These are phyloP conservation scores for Solanum paucissectum DNA, from an alignment of 257 asterid genomes.

Conservation along the genomic window DNA sequence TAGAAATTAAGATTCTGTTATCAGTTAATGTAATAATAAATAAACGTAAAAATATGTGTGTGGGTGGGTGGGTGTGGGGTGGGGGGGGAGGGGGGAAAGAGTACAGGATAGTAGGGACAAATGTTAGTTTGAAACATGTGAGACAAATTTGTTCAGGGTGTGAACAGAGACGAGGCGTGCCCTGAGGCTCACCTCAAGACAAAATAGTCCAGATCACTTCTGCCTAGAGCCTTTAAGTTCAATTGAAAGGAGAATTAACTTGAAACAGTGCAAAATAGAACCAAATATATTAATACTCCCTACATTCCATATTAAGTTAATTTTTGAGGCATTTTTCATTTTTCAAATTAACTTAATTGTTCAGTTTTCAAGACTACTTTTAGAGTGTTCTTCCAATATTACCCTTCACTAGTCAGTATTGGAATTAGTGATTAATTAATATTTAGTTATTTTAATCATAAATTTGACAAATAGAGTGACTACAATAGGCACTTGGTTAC, in stretches of 20 bases:
- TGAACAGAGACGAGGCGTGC: not conserved
- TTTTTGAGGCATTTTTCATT: no score
- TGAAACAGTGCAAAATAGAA: not conserved
- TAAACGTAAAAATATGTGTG: no score
- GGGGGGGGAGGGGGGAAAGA: no score
- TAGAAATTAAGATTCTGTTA: no score
- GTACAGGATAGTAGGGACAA: not conserved
- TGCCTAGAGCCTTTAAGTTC: not conserved
- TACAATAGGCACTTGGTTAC: not conserved
- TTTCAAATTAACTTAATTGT: no score
- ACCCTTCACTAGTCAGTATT: no score
- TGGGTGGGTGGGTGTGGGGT: accelerated
- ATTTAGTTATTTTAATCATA: no score
- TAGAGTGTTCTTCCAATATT: no score
- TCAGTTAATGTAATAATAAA: no score
- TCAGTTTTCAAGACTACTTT: no score
- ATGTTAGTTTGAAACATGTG: not conserved
- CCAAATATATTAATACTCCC: not conserved
- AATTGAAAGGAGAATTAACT: not conserved
- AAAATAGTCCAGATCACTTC: not conserved
- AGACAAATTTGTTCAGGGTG: not conserved
- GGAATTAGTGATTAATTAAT: no score
- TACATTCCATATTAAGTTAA: no score
- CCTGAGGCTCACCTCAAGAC: not conserved
- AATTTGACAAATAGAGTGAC: not conserved